Percentiles rank a stretch among this genome's conserved stretches.
phyloP scores from a whole-genome alignment of 768 basidiomycete genomes.

The Multifurca ochricompacta region DNA sequence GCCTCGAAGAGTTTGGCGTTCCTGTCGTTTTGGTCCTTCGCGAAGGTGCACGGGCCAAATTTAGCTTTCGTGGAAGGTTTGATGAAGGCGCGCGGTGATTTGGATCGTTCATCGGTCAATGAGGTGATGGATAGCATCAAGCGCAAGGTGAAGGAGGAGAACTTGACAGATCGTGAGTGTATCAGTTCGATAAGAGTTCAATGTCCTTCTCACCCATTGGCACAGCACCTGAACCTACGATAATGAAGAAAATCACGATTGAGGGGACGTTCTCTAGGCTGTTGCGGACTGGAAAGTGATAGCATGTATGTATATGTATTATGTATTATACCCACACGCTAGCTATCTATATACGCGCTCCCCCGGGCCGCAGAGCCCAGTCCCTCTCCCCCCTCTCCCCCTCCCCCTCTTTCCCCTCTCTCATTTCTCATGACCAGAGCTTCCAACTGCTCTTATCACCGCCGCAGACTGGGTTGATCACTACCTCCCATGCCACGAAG shows the following conservation, averaged over 20 bases:
- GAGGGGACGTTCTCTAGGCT: conserved; percentile 72
- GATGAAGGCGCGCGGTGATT: conserved; percentile 82
- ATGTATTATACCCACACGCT: background rate
- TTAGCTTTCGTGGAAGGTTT: conserved; percentile 85
- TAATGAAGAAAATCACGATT: conserved; percentile 85
- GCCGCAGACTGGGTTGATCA: background rate
- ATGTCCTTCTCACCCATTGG: conserved; percentile 10
- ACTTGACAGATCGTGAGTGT: conserved; percentile 67
- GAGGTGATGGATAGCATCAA: conserved; percentile 94
- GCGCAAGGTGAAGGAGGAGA: conserved; percentile 88
- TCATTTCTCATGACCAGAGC: too few species aligned
- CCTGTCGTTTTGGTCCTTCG: conserved; percentile 90
- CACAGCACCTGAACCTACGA: conserved; percentile 70
- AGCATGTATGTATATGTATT: background rate
- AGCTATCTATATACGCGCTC: too few species aligned
- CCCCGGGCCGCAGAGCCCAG: too few species aligned
- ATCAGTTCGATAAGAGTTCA: background rate
- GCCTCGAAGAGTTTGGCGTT: conserved; percentile 87
- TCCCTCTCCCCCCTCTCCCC: too few species aligned
- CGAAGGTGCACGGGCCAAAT: conserved; percentile 89
- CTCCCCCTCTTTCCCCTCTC: too few species aligned
- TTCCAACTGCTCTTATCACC: too few species aligned
- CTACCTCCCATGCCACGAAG: conserved; percentile 55
- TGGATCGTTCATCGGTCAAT: conserved; percentile 78
- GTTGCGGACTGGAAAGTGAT: conserved; percentile 36